These are phyloP conservation scores for Heliamphora exappendiculata DNA, from an alignment of 148 eudicot species.

Conservation along the genomic window DNA sequence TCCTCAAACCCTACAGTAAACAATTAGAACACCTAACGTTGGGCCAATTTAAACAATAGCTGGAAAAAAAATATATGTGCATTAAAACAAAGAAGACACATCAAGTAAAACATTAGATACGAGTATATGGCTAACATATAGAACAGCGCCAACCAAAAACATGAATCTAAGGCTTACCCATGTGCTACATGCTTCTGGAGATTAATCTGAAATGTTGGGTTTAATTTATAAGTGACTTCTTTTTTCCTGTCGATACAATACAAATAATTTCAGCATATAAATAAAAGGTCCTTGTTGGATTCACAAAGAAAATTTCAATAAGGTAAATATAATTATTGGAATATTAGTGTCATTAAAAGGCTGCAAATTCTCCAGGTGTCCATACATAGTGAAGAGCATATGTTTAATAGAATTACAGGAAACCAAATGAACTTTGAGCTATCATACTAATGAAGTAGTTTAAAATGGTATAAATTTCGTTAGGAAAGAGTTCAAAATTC, in stretches of 20 bases:
- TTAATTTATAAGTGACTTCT: conserved; percentile 65
- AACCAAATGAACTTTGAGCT: not conserved
- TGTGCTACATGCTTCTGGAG: conserved; percentile 73
- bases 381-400: not conserved
- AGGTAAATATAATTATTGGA: not conserved
- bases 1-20: not conserved
- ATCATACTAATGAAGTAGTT: not conserved
- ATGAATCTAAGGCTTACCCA: conserved; percentile 49
- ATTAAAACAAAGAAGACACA: conserved; percentile 1
- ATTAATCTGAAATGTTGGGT: conserved; percentile 61
- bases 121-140: not conserved
- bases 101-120: too few species aligned
- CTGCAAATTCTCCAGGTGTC: not conserved
- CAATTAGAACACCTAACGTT: not conserved
- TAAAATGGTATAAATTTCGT: not conserved
- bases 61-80: not conserved
- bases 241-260: conserved; percentile 54
- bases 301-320: not conserved
- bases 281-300: not conserved
- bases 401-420: not conserved
- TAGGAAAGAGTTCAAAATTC: not conserved
- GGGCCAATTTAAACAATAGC: not conserved
- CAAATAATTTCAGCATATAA: conserved; percentile 9
- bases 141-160: not conserved
- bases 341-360: not conserved